Percentiles rank a stretch among this genome's conserved stretches.
Evolutionary conservation across 2,329 filamentous ascomycete species (phyloP).

Genomic region (Plenodomus biglobosus): DNA sequence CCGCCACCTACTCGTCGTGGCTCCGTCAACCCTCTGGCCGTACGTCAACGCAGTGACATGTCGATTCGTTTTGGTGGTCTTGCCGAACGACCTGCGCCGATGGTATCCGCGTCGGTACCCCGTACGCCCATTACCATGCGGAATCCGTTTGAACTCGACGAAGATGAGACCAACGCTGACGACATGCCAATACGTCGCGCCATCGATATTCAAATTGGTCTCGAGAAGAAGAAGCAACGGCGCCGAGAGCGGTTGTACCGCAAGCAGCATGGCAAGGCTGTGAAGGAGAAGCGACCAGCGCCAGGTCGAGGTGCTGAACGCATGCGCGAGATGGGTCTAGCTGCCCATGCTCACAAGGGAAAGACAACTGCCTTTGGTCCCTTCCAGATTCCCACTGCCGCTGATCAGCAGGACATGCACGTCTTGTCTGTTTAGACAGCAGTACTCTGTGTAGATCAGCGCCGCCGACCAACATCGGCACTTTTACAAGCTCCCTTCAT

Average conservation of each 20-base stretch:
- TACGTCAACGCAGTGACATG: conserved; percentile 44
- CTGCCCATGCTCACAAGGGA: conserved; percentile 74
- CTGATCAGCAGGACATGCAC: conserved; percentile 45
- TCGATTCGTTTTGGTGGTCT: conserved; percentile 54
- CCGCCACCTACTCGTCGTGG: conserved; percentile 64
- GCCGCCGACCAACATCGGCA: conserved; percentile 41
- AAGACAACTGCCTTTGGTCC: conserved; percentile 31
- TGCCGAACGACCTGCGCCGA: conserved; percentile 66
- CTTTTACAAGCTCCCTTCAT: conserved; percentile 28
- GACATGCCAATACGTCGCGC: conserved; percentile 78
- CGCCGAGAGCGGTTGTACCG: conserved; percentile 90
- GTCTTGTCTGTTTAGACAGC: conserved; percentile 48
- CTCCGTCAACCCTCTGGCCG: conserved; percentile 38
- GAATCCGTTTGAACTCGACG: conserved; percentile 41
- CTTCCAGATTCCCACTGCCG: conserved; percentile 27
- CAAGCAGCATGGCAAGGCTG: conserved; percentile 82
- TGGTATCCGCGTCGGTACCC: conserved; percentile 83
- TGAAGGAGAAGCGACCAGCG: conserved; percentile 66
- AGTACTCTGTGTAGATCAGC: conserved; percentile 37
- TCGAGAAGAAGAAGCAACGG: conserved; percentile 91
- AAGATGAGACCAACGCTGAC: conserved; percentile 44
- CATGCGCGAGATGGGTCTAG: conserved; percentile 86
- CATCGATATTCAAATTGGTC: conserved; percentile 87
- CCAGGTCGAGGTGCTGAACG: conserved; percentile 86
- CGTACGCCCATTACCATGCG: conserved; percentile 62